phyloP scores from a whole-genome alignment of 2,329 filamentous ascomycete genomes.

The Zymoseptoria pseudotritici region DNA sequence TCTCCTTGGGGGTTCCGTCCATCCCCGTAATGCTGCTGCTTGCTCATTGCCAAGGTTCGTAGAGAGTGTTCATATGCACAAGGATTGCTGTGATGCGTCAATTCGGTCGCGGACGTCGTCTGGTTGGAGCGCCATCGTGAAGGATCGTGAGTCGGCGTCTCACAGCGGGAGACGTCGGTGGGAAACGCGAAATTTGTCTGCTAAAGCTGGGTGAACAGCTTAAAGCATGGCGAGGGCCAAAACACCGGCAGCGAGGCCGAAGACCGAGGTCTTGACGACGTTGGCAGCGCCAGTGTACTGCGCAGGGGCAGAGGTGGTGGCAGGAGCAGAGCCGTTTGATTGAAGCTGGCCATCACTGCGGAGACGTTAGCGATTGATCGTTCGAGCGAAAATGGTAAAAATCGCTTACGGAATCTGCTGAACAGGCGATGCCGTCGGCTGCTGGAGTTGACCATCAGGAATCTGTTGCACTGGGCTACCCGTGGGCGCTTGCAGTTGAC shows the following conservation, averaged over 20 bases:
- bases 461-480: conserved; percentile 22
- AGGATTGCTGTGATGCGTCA: background rate
- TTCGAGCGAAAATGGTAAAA: conserved; percentile 5
- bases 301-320: conserved; percentile 11
- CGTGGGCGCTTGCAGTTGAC: conserved; percentile 22
- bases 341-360: conserved; percentile 4
- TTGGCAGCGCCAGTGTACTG: conserved; percentile 28
- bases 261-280: conserved; percentile 18
- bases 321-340: conserved; percentile 10
- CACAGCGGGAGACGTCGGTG: background rate
- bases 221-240: conserved; percentile 25
- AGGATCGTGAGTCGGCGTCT: background rate
- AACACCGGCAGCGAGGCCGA: conserved; percentile 27
- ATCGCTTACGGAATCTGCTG: conserved; percentile 16
- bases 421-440: conserved; percentile 11
- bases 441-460: conserved; percentile 18
- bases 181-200: background rate
- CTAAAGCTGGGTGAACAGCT: conserved; percentile 5
- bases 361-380: background rate
- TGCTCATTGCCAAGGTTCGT: background rate
- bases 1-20: background rate
- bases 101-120: background rate
- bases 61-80: conserved; percentile 2
- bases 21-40: background rate
- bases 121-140: background rate